Evolutionary conservation across 768 basidiomycete genomes (phyloP).

Genomic region (Mycena capillaripes): DNA sequence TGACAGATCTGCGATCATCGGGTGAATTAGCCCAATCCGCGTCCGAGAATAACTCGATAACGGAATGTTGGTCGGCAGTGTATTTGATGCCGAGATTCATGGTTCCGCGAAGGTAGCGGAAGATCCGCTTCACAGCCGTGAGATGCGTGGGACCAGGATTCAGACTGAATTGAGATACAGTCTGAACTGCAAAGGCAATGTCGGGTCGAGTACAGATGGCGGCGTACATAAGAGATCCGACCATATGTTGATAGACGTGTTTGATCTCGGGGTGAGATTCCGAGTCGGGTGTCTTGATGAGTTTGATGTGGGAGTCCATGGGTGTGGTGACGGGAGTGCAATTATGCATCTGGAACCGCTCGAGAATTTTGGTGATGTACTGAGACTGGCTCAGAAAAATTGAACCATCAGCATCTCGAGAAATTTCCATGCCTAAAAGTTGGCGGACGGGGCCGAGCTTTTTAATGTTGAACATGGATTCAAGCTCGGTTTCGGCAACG

Average conservation of each 20-base stretch:
- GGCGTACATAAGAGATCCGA: slow-evolving; percentile 47
- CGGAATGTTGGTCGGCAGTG: neutral
- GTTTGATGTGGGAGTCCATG: slow-evolving; percentile 20
- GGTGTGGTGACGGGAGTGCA: slow-evolving; percentile 3
- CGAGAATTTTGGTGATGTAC: slow-evolving; percentile 36
- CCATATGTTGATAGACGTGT: slow-evolving; percentile 40
- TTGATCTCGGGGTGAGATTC: slow-evolving; percentile 28
- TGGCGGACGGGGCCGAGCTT: slow-evolving; percentile 35
- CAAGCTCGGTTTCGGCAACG: slow-evolving; percentile 31
- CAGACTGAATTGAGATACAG: slow-evolving; percentile 42
- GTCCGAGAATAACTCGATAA: slow-evolving; percentile 13
- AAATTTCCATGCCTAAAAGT: slow-evolving; percentile 43
- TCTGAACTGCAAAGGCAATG: slow-evolving; percentile 45
- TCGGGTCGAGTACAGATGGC: slow-evolving; percentile 50
- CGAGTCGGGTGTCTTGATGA: slow-evolving; percentile 15
- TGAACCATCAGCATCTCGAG: slow-evolving; percentile 29
- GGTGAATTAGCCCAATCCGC: slow-evolving; percentile 13
- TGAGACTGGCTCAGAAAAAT: slow-evolving; percentile 36
- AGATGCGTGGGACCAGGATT: slow-evolving; percentile 12
- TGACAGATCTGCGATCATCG: slow-evolving; percentile 13
- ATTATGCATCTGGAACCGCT: slow-evolving; percentile 26
- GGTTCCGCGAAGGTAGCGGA: slow-evolving; percentile 13
- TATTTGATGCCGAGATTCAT: slow-evolving; percentile 15
- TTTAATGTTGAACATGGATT: slow-evolving; percentile 31
- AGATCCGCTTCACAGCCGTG: slow-evolving; percentile 6